Conservation (phyloP, 306 rosid species). For the Canavalia ensiformis region DNA sequence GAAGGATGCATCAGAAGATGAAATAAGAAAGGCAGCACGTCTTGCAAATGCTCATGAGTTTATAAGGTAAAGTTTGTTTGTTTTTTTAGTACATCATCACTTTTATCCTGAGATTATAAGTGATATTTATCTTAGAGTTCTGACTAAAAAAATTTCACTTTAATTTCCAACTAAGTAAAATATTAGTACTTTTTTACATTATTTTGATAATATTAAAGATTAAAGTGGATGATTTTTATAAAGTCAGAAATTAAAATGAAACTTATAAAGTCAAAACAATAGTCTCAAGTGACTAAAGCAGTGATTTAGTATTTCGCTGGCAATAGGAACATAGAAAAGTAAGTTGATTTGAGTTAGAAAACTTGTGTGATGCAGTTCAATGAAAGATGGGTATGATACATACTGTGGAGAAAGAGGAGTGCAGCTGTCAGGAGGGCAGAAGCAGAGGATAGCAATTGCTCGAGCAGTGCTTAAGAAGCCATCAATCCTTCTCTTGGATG, state of each 20-base stretch:
- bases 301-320: background rate
- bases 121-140: too few species aligned
- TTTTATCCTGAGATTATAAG: too few species aligned
- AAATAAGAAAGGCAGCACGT: conserved; percentile 68
- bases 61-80: conserved; percentile 57
- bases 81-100: background rate
- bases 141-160: too few species aligned
- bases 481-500: conserved; percentile 75
- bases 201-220: too few species aligned
- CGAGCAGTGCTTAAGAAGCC: conserved; percentile 81
- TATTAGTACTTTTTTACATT: too few species aligned
- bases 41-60: conserved; percentile 87
- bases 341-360: conserved; percentile 4
- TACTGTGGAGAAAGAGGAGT: conserved; percentile 87
- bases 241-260: too few species aligned
- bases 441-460: conserved; percentile 88
- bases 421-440: conserved; percentile 86
- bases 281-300: too few species aligned
- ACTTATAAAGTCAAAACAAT: too few species aligned
- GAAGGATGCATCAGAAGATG: conserved; percentile 65
- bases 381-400: conserved; percentile 76
- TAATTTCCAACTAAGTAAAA: too few species aligned
- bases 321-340: background rate
- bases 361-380: conserved; percentile 57
- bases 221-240: too few species aligned